These are phyloP conservation scores for Botrytis squamosa DNA, from an alignment of 2,329 filamentous ascomycete species.

Conservation along the genomic window DNA sequence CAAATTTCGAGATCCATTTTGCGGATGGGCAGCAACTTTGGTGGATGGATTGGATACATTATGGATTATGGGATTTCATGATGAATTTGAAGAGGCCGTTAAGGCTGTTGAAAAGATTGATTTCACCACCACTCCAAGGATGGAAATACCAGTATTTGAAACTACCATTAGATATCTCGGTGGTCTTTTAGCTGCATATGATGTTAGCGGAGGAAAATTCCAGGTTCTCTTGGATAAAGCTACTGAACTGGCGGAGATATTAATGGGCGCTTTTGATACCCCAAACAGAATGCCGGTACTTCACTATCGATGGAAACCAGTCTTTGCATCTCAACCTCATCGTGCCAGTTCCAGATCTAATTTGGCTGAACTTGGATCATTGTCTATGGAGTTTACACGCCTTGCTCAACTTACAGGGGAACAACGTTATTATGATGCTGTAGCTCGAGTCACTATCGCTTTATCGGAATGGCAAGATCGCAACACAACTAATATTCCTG, in stretches of 20 bases:
- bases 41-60: conserved; percentile 81
- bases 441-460: conserved; percentile 80
- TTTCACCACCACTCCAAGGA: conserved; percentile 69
- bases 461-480: conserved; percentile 72
- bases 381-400: conserved; percentile 86
- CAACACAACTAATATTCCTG: conserved; percentile 62
- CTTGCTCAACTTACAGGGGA: conserved; percentile 81
- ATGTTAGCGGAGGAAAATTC: conserved; percentile 73
- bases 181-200: conserved; percentile 80
- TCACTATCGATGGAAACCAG: conserved; percentile 75
- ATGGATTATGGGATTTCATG: conserved; percentile 79
- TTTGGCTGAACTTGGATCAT: conserved; percentile 60
- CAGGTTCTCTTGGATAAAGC: conserved; percentile 67
- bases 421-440: conserved; percentile 83
- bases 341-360: conserved; percentile 56
- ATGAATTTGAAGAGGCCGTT: conserved; percentile 78
- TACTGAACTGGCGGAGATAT: conserved; percentile 67
- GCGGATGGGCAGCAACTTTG: conserved; percentile 85
- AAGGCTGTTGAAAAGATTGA: conserved; percentile 71
- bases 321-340: conserved; percentile 61
- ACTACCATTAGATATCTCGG: conserved; percentile 90
- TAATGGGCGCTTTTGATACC: conserved; percentile 76
- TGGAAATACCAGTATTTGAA: conserved; percentile 85
- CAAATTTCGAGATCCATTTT: conserved; percentile 74
- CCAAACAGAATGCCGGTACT: conserved; percentile 89